Evolutionary conservation across 2,329 filamentous ascomycete species (phyloP).

Genomic region (Pestalotiopsis sp.): DNA sequence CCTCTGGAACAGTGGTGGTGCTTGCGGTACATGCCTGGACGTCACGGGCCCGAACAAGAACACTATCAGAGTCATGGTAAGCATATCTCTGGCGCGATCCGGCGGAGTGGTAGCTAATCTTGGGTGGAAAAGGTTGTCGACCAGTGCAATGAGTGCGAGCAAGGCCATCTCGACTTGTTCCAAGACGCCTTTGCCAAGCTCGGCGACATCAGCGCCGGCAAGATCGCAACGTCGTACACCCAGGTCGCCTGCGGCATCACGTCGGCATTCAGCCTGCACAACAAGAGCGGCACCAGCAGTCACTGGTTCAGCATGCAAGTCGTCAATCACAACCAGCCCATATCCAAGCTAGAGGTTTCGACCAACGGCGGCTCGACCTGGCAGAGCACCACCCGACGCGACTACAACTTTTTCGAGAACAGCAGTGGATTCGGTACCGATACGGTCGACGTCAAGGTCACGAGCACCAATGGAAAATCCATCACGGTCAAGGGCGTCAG

Average conservation of each 20-base stretch:
- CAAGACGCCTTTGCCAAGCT: conserved; percentile 42
- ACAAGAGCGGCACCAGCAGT: conserved; percentile 45
- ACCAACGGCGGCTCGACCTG: conserved; percentile 62
- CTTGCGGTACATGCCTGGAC: conserved; percentile 64
- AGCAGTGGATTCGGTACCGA: conserved; percentile 55
- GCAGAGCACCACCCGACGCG: conserved; percentile 54
- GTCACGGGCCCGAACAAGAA: conserved; percentile 61
- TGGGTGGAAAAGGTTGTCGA: conserved; percentile 42
- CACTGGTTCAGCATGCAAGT: conserved; percentile 62
- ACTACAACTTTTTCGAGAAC: conserved; percentile 67
- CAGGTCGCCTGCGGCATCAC: conserved; percentile 44
- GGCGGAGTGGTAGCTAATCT: not conserved
- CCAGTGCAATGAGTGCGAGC: conserved; percentile 43
- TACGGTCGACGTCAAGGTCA: conserved; percentile 58
- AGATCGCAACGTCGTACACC: conserved; percentile 42
- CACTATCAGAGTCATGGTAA: conserved; percentile 65
- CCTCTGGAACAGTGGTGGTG: conserved; percentile 56
- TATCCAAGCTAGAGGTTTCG: conserved; percentile 61
- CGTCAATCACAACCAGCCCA: conserved; percentile 61
- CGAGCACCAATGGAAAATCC: conserved; percentile 50
- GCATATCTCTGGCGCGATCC: conserved; percentile 11
- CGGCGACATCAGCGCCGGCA: conserved; percentile 35
- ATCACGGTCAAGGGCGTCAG: conserved; percentile 55
- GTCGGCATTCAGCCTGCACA: conserved; percentile 43
- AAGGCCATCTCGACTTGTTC: conserved; percentile 47